phyloP scores from a whole-genome alignment of 106 monocot genomes.

The Phalaenopsis equestris region DNA sequence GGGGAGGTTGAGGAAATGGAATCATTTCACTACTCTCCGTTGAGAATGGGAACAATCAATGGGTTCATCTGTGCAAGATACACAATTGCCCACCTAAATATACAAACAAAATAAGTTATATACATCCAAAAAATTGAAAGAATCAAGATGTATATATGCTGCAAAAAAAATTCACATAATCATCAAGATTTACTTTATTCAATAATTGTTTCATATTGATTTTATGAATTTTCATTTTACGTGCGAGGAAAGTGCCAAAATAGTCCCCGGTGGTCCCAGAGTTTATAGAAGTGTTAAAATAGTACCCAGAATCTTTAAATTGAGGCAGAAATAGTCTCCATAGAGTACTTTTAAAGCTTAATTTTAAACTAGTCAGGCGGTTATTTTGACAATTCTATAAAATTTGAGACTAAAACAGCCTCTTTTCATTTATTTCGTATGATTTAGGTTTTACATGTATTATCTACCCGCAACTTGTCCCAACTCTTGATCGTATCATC shows the following conservation, averaged over 20 bases:
- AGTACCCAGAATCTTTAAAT: too few species aligned
- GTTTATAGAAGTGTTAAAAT: too few species aligned
- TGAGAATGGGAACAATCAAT: conserved; percentile 22
- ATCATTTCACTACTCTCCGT: conserved; percentile 10
- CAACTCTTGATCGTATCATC: neutral
- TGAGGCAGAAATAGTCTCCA: too few species aligned
- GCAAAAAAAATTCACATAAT: neutral
- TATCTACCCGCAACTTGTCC: too few species aligned
- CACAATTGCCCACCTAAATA: conserved; percentile 22
- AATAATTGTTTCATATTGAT: neutral
- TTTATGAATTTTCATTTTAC: neutral
- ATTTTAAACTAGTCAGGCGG: too few species aligned
- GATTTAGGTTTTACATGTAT: too few species aligned
- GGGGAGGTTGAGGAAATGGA: neutral
- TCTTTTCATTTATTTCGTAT: neutral
- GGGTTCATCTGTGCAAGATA: conserved; percentile 26
- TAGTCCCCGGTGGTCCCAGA: too few species aligned
- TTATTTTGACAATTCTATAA: too few species aligned
- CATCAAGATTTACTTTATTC: neutral
- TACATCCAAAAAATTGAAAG: neutral
- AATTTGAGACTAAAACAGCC: too few species aligned
- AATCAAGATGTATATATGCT: neutral
- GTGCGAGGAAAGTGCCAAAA: too few species aligned
- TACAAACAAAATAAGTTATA: neutral
- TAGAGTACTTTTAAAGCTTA: too few species aligned